These are phyloP conservation scores for Corynascus novoguineensis DNA, from an alignment of 495 filamentous ascomycete genomes.

Conservation along the genomic window DNA sequence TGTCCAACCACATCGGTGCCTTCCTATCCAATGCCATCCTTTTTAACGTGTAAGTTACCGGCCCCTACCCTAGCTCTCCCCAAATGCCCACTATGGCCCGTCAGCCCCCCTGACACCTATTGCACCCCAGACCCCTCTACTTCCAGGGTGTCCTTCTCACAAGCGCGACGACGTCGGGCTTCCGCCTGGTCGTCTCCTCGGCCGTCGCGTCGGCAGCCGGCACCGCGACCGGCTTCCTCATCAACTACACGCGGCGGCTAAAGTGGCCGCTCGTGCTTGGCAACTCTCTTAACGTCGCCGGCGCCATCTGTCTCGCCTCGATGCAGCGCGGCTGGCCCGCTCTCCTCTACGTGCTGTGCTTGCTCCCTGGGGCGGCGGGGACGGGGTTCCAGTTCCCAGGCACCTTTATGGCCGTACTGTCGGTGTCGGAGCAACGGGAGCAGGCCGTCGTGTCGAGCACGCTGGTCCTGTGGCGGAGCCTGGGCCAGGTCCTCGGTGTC, in stretches of 20 bases:
- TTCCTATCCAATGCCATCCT: conserved; percentile 62
- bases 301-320: conserved; percentile 44
- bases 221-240: conserved; percentile 62
- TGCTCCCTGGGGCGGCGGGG: conserved; percentile 56
- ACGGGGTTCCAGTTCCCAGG: conserved; percentile 62
- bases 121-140: conserved; percentile 53
- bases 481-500: conserved; percentile 68
- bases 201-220: conserved; percentile 54
- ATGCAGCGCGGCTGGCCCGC: conserved; percentile 51
- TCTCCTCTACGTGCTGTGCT: conserved; percentile 55
- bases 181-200: conserved; percentile 60
- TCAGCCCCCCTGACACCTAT: background rate
- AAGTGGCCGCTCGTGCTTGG: conserved; percentile 59
- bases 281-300: conserved; percentile 49
- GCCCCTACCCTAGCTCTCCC: background rate
- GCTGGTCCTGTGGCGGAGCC: conserved; percentile 58
- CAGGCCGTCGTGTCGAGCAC: conserved; percentile 73
- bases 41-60: conserved; percentile 57
- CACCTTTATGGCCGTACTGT: conserved; percentile 62
- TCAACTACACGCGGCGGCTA: conserved; percentile 58
- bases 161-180: conserved; percentile 62
- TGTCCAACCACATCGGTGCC: conserved; percentile 61
- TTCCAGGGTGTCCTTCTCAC: conserved; percentile 76
- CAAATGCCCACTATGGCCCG: background rate
- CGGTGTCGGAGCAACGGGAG: conserved; percentile 59